Evolutionary conservation across 306 rosid genomes (phyloP), one percentile per base, ranked within the genome.

Genomic region (Cicer bijugum): DNA sequence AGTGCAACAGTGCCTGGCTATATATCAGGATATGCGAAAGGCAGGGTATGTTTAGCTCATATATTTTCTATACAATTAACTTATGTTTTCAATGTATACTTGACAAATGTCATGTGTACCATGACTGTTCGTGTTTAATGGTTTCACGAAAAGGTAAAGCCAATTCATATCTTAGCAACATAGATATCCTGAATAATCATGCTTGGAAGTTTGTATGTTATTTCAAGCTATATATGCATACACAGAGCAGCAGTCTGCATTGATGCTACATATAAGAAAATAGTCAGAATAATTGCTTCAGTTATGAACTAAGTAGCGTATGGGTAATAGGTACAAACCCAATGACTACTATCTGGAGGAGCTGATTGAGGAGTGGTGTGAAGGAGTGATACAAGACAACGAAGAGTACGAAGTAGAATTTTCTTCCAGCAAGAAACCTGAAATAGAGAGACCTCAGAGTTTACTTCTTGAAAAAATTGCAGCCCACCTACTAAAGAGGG

Each of bases 321-420:
- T 47, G 60, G 67, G 33, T 71, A 78, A 75, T 85, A 94, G 98
- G 89, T 94, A 85, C 86, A 88, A 83, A 77, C 60, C 98, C 64
- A 89, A 82, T 61, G 97, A 93, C 85, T 86, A 82, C 80, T 89
- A 88, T 83, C 90, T 93, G 52, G 83, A 88, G 79, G 88, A 81
- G 80, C 78, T 93, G 59, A 86, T 93, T 61, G 94, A 88, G 81
- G 98, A 91, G 80, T 91, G 98, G 97, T 94, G 97, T 73, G 98
- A 91, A 85, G 98, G 96, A 80, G 95, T 94, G 50, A 71, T 91
- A 85, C 97, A 82, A 78, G 84, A 83, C 77, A 65, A 84, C 76
- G 75, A 75, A 38, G 82, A 71, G 66, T 81, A 53, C 69, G 90
- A 74, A 81, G 88, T 67, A 47, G 90, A 87, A 64, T 82, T 44